Percentiles rank a stretch among this genome's conserved stretches.
phyloP scores from a whole-genome alignment of 345 rosid species.

The Erucastrum elatum region DNA sequence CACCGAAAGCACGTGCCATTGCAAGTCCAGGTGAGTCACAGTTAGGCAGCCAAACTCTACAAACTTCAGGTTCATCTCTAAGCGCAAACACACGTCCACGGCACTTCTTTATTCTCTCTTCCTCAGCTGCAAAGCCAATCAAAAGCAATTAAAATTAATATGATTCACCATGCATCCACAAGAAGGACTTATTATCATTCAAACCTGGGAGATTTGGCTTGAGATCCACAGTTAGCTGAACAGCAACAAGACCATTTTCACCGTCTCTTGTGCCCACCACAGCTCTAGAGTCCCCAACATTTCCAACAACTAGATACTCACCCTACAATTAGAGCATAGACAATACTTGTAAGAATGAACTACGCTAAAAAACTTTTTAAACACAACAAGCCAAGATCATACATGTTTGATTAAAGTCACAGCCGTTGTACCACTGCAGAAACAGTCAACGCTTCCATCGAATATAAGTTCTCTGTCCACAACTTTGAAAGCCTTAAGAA shows the following conservation, averaged over 20 bases:
- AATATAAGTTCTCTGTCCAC: slow-evolving; percentile 91
- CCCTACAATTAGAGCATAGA: slow-evolving; percentile 51
- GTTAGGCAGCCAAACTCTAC: slow-evolving; percentile 95
- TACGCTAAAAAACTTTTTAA: neutral
- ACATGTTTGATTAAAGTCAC: slow-evolving; percentile 96
- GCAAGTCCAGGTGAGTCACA: slow-evolving; percentile 96
- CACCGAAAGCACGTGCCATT: slow-evolving; percentile 99
- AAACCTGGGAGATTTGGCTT: slow-evolving; percentile 96
- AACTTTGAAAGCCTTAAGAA: slow-evolving; percentile 84
- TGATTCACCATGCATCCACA: neutral
- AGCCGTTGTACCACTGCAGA: slow-evolving; percentile 98
- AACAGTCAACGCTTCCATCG: slow-evolving; percentile 76
- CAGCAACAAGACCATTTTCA: slow-evolving; percentile 67
- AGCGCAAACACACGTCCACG: slow-evolving; percentile 96
- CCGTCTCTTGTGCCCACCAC: slow-evolving; percentile 73
- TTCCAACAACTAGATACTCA: slow-evolving; percentile 70
- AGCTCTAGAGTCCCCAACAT: slow-evolving; percentile 97
- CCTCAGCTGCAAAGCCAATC: slow-evolving; percentile 60
- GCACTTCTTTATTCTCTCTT: slow-evolving; percentile 82
- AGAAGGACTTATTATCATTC: neutral
- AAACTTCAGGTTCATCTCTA: slow-evolving; percentile 93
- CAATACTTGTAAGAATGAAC: neutral
- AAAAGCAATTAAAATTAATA: neutral
- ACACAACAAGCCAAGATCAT: slow-evolving; percentile 6
- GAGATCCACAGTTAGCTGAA: slow-evolving; percentile 96